Evolutionary conservation across 129 eudicot species (phyloP).

Genomic region (Pseudognaphalium luteoalbum): DNA sequence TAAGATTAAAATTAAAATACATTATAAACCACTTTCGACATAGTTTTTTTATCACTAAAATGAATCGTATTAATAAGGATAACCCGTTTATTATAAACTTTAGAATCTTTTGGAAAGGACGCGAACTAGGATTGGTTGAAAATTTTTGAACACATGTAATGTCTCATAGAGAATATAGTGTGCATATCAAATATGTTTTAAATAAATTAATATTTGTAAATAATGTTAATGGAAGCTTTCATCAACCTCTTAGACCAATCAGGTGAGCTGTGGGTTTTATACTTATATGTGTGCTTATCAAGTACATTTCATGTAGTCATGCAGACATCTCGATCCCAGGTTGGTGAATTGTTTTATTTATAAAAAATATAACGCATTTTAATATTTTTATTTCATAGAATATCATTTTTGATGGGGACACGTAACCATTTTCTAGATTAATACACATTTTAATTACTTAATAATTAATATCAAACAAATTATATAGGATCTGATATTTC

Average conservation of each 20-base stretch:
- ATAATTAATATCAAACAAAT: constrained; percentile 28
- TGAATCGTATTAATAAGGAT: background rate
- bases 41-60: background rate
- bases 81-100: background rate
- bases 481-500: constrained; percentile 14
- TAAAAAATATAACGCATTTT: background rate
- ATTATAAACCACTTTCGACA: background rate
- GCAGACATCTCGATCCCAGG: background rate
- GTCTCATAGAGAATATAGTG: constrained; percentile 21
- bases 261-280: constrained; percentile 16
- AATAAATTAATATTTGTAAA: background rate
- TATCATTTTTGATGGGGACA: constrained; percentile 22
- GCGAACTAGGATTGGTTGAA: constrained; percentile 12
- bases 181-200: background rate
- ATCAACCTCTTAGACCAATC: constrained; percentile 8
- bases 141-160: constrained; percentile 23
- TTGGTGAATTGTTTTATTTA: background rate
- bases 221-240: constrained; percentile 3
- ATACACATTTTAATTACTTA: constrained; percentile 14
- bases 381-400: background rate
- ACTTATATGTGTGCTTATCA: constrained; percentile 9
- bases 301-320: constrained; percentile 30
- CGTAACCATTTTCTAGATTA: constrained; percentile 24
- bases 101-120: constrained; percentile 17
- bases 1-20: no score